Base-by-base conservation (phyloP, 2,329 filamentous ascomycete genomes). In the Neonectria magnoliae region DNA sequence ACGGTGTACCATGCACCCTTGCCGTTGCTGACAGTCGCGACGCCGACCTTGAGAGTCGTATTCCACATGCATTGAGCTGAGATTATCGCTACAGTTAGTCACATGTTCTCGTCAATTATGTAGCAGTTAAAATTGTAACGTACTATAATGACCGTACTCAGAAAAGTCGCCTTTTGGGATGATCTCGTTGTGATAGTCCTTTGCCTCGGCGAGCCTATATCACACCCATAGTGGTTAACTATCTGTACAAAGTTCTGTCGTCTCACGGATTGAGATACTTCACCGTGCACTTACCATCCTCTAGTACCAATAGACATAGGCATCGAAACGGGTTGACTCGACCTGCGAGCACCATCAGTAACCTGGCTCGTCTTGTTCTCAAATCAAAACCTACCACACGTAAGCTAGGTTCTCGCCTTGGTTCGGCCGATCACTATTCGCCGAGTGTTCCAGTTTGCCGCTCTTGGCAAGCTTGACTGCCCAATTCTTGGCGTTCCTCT, bases 31-130 rank as follows among this genome's bases (percentile, higher is more conserved):
- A 72, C 75, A 2, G 71, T 55, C 5, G 76, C 76, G 25, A 80
- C 73, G 8, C 77, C 78, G 7, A 80, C 56, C 53, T 75, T 76
- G 51, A 66, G 77, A 16, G 76, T 75, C 1, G 51, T 64, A 45
- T 74, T 75, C 77, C 77, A 79, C 36, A 79, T 68, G 29, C 63
- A 64, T 57, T 79, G 75, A 31, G 78, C 72, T 74, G 8, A 10
- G 1, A 4, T n/a, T 4, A 0, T 38, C 9, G 22, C 10, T 11
- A 9, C 56, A 22, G 25, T 36, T 20, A 48, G n/a, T 8, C 11
- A 1, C 1, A 2, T 1, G 3, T 5, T 3, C 16, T 36, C 4
- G 1, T 36, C 11, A 11, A 2, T 14, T 2, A 4, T 10, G n/a
- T 10, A 2, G 9, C 9, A 1, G 1, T 2, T 29, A 0, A 2